A percentile compares a stretch with the other conserved stretches of the same genome.
Evolutionary conservation across 2,329 filamentous ascomycete species (phyloP).

Genomic region (Pestalotiopsis sp.): DNA sequence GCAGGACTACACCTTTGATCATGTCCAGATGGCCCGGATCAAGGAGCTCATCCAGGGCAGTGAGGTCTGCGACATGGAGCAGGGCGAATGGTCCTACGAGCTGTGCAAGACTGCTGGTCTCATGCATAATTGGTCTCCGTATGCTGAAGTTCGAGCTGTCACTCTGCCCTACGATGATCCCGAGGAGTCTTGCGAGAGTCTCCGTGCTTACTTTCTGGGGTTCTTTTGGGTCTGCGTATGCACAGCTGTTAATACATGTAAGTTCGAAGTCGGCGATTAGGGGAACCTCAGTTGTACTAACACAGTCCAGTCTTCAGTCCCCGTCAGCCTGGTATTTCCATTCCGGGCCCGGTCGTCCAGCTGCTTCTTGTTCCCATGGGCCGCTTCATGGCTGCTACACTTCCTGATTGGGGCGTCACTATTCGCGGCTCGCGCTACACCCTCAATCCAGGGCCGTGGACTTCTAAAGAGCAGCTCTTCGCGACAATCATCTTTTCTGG

Average conservation of each 20-base stretch:
- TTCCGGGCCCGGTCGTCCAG: conserved; percentile 40
- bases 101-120: conserved; percentile 29
- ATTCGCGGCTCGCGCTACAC: conserved; percentile 45
- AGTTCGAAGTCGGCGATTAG: conserved; percentile 14
- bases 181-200: conserved; percentile 26
- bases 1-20: conserved; percentile 29
- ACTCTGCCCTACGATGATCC: conserved; percentile 30
- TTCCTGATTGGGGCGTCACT: conserved; percentile 35
- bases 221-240: conserved; percentile 25
- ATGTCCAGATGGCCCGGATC: conserved; percentile 20
- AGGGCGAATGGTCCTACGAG: conserved; percentile 28
- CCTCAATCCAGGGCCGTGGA: conserved; percentile 57
- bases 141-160: conserved; percentile 43
- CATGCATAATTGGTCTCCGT: conserved; percentile 35
- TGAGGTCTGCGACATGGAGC: conserved; percentile 25
- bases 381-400: conserved; percentile 30
- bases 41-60: conserved; percentile 23
- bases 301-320: conserved; percentile 38
- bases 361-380: conserved; percentile 40
- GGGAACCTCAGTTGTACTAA: conserved; percentile 25
- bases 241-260: conserved; percentile 12
- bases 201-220: conserved; percentile 27
- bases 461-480: conserved; percentile 58
- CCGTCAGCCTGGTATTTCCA: conserved; percentile 39
- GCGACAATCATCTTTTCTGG: conserved; percentile 61